Evolutionary conservation across 306 rosid species (phyloP).

Genomic region (Casuarina glauca): DNA sequence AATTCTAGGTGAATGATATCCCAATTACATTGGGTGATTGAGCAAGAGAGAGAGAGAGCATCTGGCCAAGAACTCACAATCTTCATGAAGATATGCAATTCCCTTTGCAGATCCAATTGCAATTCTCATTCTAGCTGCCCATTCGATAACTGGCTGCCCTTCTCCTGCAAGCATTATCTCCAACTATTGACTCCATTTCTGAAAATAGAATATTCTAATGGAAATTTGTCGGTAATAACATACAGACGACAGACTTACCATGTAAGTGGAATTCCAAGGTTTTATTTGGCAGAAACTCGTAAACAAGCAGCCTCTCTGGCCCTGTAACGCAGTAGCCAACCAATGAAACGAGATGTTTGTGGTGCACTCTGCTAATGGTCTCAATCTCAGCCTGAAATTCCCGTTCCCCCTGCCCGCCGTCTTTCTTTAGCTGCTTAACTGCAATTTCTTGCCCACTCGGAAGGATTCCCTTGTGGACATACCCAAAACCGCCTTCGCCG

Average conservation of each 20-base stretch:
- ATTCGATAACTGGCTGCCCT: constrained; percentile 35
- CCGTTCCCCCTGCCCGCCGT: constrained; percentile 53
- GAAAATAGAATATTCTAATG: neutral
- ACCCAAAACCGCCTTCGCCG: constrained; percentile 62
- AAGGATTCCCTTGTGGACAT: constrained; percentile 54
- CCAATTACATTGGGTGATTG: neutral
- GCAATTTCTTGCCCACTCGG: constrained; percentile 52
- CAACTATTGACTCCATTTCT: constrained; percentile 16
- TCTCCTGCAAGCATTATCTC: constrained; percentile 36
- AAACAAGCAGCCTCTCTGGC: constrained; percentile 49
- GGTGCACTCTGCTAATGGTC: constrained; percentile 54
- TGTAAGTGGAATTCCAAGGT: constrained; percentile 61
- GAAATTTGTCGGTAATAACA: neutral
- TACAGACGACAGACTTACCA: constrained; percentile 28
- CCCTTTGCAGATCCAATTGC: constrained; percentile 59
- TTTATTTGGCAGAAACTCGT: constrained; percentile 51
- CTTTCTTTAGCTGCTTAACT: constrained; percentile 45
- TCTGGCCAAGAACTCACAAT: constrained; percentile 41
- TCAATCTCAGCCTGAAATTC: constrained; percentile 62
- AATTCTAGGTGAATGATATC: neutral
- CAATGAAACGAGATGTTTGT: constrained; percentile 56
- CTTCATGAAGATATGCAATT: constrained; percentile 60
- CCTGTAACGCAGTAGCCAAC: constrained; percentile 45
- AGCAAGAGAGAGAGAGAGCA: neutral
- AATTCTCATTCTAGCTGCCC: constrained; percentile 48